These are phyloP conservation scores for Aaosphaeria pasadenensis DNA, from an alignment of 2,329 filamentous ascomycete species.

Conservation along the genomic window DNA sequence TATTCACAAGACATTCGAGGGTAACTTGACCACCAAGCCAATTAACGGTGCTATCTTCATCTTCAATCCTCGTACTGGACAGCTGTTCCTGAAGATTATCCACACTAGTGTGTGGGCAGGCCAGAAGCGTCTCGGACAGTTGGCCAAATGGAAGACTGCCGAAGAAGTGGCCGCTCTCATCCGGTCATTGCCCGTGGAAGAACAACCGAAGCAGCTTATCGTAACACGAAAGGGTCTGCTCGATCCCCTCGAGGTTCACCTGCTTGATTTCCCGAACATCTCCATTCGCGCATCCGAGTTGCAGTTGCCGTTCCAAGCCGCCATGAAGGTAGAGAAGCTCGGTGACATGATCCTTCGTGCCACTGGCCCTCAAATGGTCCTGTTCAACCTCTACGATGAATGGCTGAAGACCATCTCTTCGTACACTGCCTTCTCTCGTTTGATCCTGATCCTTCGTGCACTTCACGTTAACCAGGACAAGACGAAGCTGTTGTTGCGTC, in stretches of 20 bases:
- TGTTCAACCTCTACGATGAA: slow-evolving; percentile 98
- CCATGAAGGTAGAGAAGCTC: slow-evolving; percentile 99
- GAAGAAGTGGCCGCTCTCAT: slow-evolving; percentile 99
- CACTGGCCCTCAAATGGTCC: slow-evolving; percentile 98
- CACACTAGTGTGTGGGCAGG: slow-evolving; percentile 99
- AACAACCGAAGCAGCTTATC: slow-evolving; percentile 98
- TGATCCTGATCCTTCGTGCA: slow-evolving; percentile 89
- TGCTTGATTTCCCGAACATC: slow-evolving; percentile 98
- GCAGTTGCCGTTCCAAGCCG: slow-evolving; percentile 96
- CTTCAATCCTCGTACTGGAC: slow-evolving; percentile 97
- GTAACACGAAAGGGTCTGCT: slow-evolving; percentile 96
- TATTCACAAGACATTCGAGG: slow-evolving; percentile 99
- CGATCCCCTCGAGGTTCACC: slow-evolving; percentile 93
- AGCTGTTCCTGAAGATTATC: slow-evolving; percentile 98
- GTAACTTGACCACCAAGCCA: slow-evolving; percentile 97
- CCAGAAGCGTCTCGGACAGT: slow-evolving; percentile 96
- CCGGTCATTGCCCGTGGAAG: slow-evolving; percentile 90
- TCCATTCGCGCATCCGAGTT: slow-evolving; percentile 96
- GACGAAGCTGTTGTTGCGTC: slow-evolving; percentile 90
- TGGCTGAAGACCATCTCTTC: slow-evolving; percentile 98
- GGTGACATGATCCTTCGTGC: slow-evolving; percentile 98
- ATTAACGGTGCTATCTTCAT: slow-evolving; percentile 99
- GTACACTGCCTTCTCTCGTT: slow-evolving; percentile 95
- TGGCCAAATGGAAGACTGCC: slow-evolving; percentile 99
- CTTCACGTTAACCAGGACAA: slow-evolving; percentile 98